Conservation (phyloP, 2,329 filamentous ascomycete species). For the Monosporascus sp. region DNA sequence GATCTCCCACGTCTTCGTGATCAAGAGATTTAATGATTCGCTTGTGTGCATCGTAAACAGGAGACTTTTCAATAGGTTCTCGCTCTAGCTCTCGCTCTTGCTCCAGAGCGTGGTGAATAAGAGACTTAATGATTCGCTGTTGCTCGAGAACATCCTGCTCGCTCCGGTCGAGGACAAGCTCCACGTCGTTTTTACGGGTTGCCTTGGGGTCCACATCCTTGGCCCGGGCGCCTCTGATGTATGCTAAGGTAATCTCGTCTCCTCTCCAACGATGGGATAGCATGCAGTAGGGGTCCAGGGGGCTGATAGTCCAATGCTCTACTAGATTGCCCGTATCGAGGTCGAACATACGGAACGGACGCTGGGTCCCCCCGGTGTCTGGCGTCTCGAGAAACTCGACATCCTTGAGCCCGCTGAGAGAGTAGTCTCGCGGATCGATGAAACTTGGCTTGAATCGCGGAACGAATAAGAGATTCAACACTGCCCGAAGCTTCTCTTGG, state of each 20-base stretch:
- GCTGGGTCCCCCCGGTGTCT: too few species aligned
- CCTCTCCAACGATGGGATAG: slow-evolving; percentile 32
- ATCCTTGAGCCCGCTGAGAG: slow-evolving; percentile 10
- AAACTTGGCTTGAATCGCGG: slow-evolving; percentile 21
- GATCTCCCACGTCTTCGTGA: too few species aligned
- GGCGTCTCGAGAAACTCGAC: slow-evolving; percentile 14
- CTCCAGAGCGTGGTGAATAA: too few species aligned
- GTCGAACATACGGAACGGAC: slow-evolving; percentile 29
- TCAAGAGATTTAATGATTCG: too few species aligned
- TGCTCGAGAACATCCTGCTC: too few species aligned
- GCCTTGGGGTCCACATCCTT: slow-evolving; percentile 3
- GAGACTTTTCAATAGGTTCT: too few species aligned
- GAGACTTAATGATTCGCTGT: too few species aligned
- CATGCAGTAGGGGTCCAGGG: slow-evolving; percentile 28
- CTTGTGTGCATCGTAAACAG: too few species aligned
- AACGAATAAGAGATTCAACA: slow-evolving; percentile 20
- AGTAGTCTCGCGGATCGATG: slow-evolving; percentile 7
- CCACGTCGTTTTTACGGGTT: too few species aligned
- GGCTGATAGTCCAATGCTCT: slow-evolving; percentile 17
- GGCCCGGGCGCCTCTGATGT: slow-evolving; percentile 19
- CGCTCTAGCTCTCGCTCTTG: too few species aligned
- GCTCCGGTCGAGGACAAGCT: too few species aligned
- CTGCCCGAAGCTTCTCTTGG: slow-evolving; percentile 17
- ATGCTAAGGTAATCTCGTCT: slow-evolving; percentile 23
- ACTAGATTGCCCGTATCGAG: slow-evolving; percentile 27